Evolutionary conservation across 164 flowering plant species (phyloP).

Genomic region (Cinnamomum chago): DNA sequence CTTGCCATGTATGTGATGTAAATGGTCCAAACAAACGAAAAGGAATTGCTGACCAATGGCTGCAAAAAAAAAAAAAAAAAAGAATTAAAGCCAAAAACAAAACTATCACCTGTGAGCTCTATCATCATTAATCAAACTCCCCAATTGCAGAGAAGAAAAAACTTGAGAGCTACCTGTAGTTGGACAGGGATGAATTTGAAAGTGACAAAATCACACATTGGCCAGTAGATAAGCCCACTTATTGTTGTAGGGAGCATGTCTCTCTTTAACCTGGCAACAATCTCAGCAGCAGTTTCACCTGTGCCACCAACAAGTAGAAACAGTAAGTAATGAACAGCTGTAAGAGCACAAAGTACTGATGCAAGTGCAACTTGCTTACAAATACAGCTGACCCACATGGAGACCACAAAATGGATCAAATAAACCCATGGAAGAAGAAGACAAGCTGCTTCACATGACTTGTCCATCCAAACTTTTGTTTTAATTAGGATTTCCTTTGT

Average conservation of each 20-base stretch:
- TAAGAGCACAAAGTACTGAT: too few relatives aligned
- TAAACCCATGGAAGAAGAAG: too few relatives aligned
- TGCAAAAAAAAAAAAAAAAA: conserved; percentile 24
- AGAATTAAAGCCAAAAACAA: neutral
- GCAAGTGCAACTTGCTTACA: too few relatives aligned
- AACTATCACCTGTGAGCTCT: neutral
- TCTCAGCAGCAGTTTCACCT: conserved; percentile 56
- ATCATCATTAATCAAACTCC: neutral
- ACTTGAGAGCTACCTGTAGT: conserved; percentile 50
- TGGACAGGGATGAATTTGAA: conserved; percentile 74
- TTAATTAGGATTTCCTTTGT: too few relatives aligned
- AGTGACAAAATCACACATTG: conserved; percentile 75
- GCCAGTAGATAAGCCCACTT: conserved; percentile 72
- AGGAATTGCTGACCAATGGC: conserved; percentile 75
- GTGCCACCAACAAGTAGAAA: neutral
- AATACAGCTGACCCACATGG: too few relatives aligned
- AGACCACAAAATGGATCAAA: too few relatives aligned
- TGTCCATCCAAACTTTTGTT: too few relatives aligned
- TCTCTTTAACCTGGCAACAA: conserved; percentile 67
- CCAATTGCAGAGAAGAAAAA: neutral
- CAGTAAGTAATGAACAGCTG: neutral
- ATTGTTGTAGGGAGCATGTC: conserved; percentile 70
- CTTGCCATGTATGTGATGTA: conserved; percentile 90
- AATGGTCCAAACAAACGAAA: conserved; percentile 76
- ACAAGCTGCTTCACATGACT: too few relatives aligned